These are phyloP conservation scores for Gossypium gossypioides DNA, from an alignment of 441 rosid species.

Conservation along the genomic window DNA sequence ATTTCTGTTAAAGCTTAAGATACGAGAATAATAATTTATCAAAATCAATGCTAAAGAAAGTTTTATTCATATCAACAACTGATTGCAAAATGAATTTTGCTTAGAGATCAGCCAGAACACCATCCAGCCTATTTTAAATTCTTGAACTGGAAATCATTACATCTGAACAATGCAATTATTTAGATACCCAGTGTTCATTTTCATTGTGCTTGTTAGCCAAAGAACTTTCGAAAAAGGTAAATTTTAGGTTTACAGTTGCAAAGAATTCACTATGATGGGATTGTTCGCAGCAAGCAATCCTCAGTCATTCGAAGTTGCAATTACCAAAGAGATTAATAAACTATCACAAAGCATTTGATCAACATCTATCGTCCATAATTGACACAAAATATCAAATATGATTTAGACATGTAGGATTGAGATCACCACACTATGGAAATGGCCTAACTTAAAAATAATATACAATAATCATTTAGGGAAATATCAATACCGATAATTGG, in stretches of 20 bases:
- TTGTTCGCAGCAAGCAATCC: neutral
- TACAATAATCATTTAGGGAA: neutral
- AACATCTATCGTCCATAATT: neutral
- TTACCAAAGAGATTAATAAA: neutral
- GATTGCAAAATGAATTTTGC: neutral
- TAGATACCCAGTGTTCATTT: neutral
- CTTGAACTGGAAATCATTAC: neutral
- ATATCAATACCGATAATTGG: neutral
- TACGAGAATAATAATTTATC: neutral
- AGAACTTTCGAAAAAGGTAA: neutral
- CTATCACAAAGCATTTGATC: neutral
- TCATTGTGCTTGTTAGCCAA: neutral
- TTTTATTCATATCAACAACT: neutral
- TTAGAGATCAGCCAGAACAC: neutral
- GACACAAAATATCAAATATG: neutral
- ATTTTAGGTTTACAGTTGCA: neutral
- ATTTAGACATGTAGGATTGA: neutral
- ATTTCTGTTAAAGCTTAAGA: neutral
- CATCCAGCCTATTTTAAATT: neutral
- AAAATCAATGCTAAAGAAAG: neutral
- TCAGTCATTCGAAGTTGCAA: neutral
- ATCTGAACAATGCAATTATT: neutral
- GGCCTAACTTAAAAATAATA: neutral
- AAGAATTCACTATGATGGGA: neutral
- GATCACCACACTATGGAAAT: neutral